Percentiles rank a stretch among this genome's conserved stretches.
Conservation (phyloP, 768 basidiomycete species). For the Leccinum sublutescens region DNA sequence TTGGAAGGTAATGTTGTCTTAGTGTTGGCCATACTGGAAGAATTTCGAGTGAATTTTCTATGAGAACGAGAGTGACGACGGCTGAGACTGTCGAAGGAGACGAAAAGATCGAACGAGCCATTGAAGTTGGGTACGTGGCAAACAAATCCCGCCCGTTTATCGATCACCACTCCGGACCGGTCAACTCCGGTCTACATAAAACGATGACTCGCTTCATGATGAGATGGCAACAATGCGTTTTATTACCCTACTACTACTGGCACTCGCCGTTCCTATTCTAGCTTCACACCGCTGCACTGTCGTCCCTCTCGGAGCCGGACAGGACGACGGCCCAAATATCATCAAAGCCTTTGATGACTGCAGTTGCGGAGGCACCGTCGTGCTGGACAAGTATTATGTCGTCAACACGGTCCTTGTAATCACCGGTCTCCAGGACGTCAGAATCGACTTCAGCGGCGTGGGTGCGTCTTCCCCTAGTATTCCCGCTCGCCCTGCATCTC, state of each 20-base stretch:
- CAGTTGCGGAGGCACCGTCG: conserved; percentile 27
- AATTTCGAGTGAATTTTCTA: conserved; percentile 54
- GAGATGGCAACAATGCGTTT: background rate
- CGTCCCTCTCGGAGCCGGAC: conserved; percentile 8
- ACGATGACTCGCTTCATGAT: too few species aligned
- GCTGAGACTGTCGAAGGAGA: conserved; percentile 17
- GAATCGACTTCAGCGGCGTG: conserved; percentile 39
- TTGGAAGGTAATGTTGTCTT: too few species aligned
- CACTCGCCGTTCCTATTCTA: background rate
- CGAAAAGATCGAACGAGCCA: conserved; percentile 23
- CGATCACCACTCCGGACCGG: background rate
- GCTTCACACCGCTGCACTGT: conserved; percentile 24
- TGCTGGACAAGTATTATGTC: conserved; percentile 34
- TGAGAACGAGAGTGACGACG: conserved; percentile 43
- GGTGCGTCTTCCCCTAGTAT: conserved; percentile 19
- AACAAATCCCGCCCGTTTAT: conserved; percentile 18
- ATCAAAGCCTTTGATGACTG: conserved; percentile 30
- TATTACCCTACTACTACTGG: background rate
- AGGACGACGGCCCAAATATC: conserved; percentile 31
- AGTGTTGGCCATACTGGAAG: too few species aligned
- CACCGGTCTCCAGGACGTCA: conserved; percentile 36
- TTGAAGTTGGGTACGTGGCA: conserved; percentile 7
- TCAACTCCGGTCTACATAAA: background rate
- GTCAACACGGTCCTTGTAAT: conserved; percentile 42
- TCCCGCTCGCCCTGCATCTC: background rate